phyloP scores from a whole-genome alignment of 805 yeast genomes.

The Tetrapisispora iriomotensis region DNA sequence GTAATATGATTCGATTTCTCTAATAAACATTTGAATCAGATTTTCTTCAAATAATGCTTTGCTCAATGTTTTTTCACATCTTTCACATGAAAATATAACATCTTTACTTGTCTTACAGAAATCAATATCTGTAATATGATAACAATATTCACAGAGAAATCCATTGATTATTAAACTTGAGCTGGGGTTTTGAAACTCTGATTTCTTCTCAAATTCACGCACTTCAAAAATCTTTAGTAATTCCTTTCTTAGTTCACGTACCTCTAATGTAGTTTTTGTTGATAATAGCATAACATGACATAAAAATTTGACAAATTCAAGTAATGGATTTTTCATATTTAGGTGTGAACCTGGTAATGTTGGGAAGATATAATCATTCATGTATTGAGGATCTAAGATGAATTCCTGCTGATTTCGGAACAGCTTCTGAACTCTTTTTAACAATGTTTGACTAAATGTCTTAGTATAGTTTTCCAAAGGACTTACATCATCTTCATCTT shows the following conservation, averaged over 20 bases:
- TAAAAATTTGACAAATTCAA: constrained; percentile 69
- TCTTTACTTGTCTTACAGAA: constrained; percentile 58
- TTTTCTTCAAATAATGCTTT: constrained; percentile 69
- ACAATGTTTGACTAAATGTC: constrained; percentile 50
- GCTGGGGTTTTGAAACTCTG: constrained; percentile 66
- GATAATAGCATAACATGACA: constrained; percentile 67
- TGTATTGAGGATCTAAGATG: constrained; percentile 53
- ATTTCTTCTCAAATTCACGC: constrained; percentile 73
- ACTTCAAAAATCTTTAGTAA: constrained; percentile 65
- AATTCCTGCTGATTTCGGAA: constrained; percentile 64
- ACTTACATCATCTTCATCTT: constrained; percentile 30
- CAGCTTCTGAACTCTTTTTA: constrained; percentile 56
- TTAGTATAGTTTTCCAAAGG: constrained; percentile 42
- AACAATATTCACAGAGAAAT: constrained; percentile 73
- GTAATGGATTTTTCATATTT: constrained; percentile 53
- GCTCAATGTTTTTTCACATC: constrained; percentile 57
- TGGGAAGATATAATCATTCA: constrained; percentile 64
- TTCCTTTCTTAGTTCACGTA: constrained; percentile 63
- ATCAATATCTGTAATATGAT: constrained; percentile 64
- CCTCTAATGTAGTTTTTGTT: constrained; percentile 55
- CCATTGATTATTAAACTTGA: constrained; percentile 55
- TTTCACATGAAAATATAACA: constrained; percentile 47
- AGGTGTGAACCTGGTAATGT: constrained; percentile 63
- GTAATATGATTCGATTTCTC: constrained; percentile 48
- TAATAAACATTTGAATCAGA: constrained; percentile 54